phyloP scores from a whole-genome alignment of 2,329 filamentous ascomycete species.

The Cordyceps tenuipes region DNA sequence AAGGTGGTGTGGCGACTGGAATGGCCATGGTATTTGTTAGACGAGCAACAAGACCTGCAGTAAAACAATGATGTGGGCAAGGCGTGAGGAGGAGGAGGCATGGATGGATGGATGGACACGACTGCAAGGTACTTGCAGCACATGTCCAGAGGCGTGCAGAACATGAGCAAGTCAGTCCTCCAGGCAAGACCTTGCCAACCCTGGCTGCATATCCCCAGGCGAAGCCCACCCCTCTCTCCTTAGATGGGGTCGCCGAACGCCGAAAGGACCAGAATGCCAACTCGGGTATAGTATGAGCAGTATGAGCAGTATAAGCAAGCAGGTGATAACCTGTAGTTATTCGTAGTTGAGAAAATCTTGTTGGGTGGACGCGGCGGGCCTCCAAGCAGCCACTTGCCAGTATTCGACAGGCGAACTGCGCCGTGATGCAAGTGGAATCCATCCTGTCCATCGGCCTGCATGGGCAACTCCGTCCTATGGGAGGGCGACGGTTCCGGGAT shows the following conservation, averaged over 20 bases:
- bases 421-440: constrained; percentile 3
- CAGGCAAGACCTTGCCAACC: neutral
- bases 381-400: neutral
- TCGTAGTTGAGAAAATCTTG: neutral
- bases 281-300: constrained; percentile 5
- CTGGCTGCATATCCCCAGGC: constrained; percentile 1
- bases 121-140: neutral
- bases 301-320: neutral
- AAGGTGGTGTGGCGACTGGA: constrained; percentile 8
- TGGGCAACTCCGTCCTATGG: constrained; percentile 9
- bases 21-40: constrained; percentile 3
- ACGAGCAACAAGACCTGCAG: neutral
- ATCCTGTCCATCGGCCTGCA: constrained; percentile 1
- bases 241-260: constrained; percentile 11
- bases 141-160: neutral
- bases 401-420: constrained; percentile 3
- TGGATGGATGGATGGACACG: neutral
- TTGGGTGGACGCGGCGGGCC: constrained; percentile 5
- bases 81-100: neutral
- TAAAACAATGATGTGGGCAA: neutral
- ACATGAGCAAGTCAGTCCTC: neutral
- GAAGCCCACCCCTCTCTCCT: neutral
- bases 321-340: neutral
- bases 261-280: neutral
- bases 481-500: neutral